phyloP scores from a whole-genome alignment of 345 rosid genomes.

The Pistacia vera region DNA sequence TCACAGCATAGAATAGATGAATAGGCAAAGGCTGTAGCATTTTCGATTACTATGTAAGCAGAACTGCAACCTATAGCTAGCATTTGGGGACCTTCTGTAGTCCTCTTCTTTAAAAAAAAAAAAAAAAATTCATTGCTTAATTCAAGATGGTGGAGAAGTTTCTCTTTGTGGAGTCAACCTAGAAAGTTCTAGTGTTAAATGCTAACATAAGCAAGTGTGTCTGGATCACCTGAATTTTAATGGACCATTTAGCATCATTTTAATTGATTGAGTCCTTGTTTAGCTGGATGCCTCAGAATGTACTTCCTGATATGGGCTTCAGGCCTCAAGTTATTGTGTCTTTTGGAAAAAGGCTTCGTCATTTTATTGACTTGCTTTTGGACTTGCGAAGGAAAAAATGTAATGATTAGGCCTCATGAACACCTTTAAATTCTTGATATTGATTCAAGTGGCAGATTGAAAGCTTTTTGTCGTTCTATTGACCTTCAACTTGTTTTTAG shows the following conservation, averaged over 20 bases:
- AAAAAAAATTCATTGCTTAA: not conserved
- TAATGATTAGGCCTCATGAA: not conserved
- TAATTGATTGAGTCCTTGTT: not conserved
- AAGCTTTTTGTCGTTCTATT: not conserved
- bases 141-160: not conserved
- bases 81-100: not conserved
- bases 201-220: not conserved
- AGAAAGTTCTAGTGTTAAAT: not conserved
- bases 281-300: not conserved
- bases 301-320: slow-evolving; percentile 3
- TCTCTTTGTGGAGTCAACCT: not conserved
- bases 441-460: not conserved
- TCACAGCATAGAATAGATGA: too few relatives aligned
- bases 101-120: too few relatives aligned
- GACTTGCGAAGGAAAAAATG: not conserved
- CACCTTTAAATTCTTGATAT: not conserved
- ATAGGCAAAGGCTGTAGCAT: too few relatives aligned
- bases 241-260: slow-evolving; percentile 7
- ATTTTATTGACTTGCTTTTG: not conserved
- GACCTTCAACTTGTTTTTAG: not conserved
- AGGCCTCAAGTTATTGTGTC: not conserved
- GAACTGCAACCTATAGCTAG: too few relatives aligned
- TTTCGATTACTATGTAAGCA: too few relatives aligned
- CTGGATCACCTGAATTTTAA: not conserved
- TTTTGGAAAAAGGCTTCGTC: not conserved